Base-by-base conservation (phyloP, 192 early-diverging fungal genomes). In the Rhizophagus sp. region DNA sequence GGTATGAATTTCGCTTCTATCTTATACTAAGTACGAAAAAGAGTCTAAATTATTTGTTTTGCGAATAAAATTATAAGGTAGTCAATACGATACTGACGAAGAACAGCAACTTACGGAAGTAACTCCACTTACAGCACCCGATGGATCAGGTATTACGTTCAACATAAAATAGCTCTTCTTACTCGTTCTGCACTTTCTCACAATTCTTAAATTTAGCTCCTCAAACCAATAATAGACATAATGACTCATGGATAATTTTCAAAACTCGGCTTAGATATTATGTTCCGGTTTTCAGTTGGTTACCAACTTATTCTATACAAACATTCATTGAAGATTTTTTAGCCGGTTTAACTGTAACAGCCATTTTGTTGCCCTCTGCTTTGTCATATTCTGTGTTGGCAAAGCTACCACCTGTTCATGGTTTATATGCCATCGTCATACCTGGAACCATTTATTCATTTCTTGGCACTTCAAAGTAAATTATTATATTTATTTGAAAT, bases 311-410 rank as follows among this genome's bases (percentile, higher is more conserved):
- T 85, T 81, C 86, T 25, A 52, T 89, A 22, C 65, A 83, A 22
- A 86, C 91, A 12, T 88, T 99, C 64, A 87, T 86, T 25, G 81
- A 82, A 8, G 97, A 99, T 81, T 79, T 96, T 30, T 88, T 96
- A 36, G 96, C 98, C 17, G 97, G 96, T 9, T 85, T 97, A 36
- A 97, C 97, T 62, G 85, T 94, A 13, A 87, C 92, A n/a, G 90
- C 90, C 62, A 73, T 96, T 77, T 86, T 96, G 75, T 89, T 94
- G 19, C 94, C 93, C 0, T 91, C 92, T 69, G 89, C 85, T 73
- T 83, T 98, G 80, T 96, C 96, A 33, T 99, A 99, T 84, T 95
- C 96, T 24, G 93, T 95, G 30, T 84, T 99, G 73, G 92, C 96
- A 33, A 90, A 93, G 41, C 79, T 99, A 33, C 92, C 92, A 4